phyloP scores from a whole-genome alignment of 2,329 filamentous ascomycete genomes.

The Juglanconis sp. region DNA sequence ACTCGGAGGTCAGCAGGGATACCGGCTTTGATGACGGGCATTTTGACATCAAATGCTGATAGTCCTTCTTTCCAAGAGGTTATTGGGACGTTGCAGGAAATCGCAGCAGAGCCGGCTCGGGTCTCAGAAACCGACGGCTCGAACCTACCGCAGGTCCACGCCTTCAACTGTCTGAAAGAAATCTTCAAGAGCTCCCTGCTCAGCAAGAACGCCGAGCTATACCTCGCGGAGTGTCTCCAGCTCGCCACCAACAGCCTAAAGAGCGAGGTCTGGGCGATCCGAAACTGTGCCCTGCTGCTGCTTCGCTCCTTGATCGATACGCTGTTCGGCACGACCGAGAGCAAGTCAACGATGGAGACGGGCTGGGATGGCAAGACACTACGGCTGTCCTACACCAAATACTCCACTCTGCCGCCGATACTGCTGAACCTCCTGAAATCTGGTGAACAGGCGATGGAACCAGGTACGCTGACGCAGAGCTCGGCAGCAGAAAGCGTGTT shows the following conservation, averaged over 20 bases:
- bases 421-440: slow-evolving; percentile 60
- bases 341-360: slow-evolving; percentile 57
- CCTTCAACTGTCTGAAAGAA: slow-evolving; percentile 89
- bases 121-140: slow-evolving; percentile 58
- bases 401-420: slow-evolving; percentile 61
- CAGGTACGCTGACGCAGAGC: slow-evolving; percentile 25
- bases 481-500: slow-evolving; percentile 68
- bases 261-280: slow-evolving; percentile 88
- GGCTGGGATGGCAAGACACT: slow-evolving; percentile 64
- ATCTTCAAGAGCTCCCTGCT: slow-evolving; percentile 83
- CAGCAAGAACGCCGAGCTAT: slow-evolving; percentile 67
- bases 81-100: slow-evolving; percentile 59
- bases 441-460: slow-evolving; percentile 43
- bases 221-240: slow-evolving; percentile 70
- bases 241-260: slow-evolving; percentile 78
- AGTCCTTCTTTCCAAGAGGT: slow-evolving; percentile 62
- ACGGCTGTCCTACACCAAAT: slow-evolving; percentile 67
- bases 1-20: slow-evolving; percentile 91
- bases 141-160: slow-evolving; percentile 86
- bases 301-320: slow-evolving; percentile 81
- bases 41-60: slow-evolving; percentile 64
- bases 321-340: slow-evolving; percentile 73
- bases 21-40: slow-evolving; percentile 78
- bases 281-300: slow-evolving; percentile 88
- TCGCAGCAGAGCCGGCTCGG: slow-evolving; percentile 52